A percentile compares a stretch with the other conserved stretches of the same genome.
These are phyloP conservation scores for Notholithocarpus densiflorus DNA, from an alignment of 306 rosid genomes.

Conservation along the genomic window DNA sequence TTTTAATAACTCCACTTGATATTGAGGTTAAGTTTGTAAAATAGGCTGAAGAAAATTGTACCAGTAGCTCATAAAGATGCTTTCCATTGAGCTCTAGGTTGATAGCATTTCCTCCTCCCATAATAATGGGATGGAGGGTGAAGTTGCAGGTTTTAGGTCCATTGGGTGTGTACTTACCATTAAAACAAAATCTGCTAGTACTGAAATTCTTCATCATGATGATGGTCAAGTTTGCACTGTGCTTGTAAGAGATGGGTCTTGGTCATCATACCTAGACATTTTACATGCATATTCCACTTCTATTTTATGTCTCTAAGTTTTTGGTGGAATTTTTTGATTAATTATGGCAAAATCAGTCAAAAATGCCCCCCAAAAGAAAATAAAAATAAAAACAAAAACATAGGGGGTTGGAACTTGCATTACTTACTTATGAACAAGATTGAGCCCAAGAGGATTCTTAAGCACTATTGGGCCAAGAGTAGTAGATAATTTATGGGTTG, in stretches of 20 bases:
- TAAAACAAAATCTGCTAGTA: background rate
- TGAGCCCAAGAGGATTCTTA: background rate
- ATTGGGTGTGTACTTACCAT: too few relatives aligned
- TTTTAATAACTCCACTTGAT: background rate
- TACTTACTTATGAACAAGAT: background rate
- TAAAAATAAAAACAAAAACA: too few relatives aligned
- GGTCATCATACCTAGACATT: background rate
- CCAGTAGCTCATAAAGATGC: background rate
- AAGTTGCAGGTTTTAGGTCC: too few relatives aligned
- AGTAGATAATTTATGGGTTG: background rate
- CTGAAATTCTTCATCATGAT: background rate
- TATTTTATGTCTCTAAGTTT: background rate
- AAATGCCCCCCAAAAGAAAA: background rate
- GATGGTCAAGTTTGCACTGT: background rate
- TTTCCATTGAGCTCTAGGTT: too few relatives aligned
- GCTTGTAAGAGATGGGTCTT: background rate
- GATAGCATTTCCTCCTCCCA: too few relatives aligned
- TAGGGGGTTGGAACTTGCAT: background rate
- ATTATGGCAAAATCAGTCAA: background rate
- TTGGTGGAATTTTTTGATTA: background rate
- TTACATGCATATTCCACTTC: background rate
- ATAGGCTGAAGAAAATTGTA: background rate
- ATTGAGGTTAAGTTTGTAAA: background rate
- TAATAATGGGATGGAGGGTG: too few relatives aligned
- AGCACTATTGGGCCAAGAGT: background rate